phyloP scores from a whole-genome alignment of 164 flowering plant species.

The Sedum album region DNA sequence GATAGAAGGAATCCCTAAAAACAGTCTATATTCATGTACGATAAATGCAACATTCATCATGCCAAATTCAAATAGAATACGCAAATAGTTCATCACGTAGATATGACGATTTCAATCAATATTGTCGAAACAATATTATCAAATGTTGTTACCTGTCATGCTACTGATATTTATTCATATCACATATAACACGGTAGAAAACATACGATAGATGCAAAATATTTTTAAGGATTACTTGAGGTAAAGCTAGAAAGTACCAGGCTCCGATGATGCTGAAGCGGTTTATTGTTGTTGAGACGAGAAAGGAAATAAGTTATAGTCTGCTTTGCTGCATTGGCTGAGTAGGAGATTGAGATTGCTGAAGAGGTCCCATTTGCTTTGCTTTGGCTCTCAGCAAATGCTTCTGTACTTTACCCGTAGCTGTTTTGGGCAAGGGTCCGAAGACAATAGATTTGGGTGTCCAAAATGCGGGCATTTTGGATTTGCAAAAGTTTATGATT shows the following conservation, averaged over 20 bases:
- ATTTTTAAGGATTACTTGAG: no score
- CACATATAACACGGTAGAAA: no score
- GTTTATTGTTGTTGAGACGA: not conserved
- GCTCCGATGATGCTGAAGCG: not conserved
- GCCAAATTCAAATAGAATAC: not conserved
- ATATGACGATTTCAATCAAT: not conserved
- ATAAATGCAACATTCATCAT: not conserved
- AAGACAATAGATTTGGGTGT: constrained; percentile 85
- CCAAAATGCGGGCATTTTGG: constrained; percentile 85
- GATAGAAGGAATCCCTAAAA: not conserved
- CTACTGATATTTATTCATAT: no score
- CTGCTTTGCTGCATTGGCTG: not conserved
- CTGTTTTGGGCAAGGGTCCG: constrained; percentile 85
- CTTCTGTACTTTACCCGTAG: constrained; percentile 94
- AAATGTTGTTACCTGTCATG: no score
- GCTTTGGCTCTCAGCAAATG: constrained; percentile 72
- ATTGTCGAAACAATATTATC: no score
- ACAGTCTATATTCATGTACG: not conserved
- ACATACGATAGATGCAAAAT: no score
- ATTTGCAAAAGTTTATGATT: constrained; percentile 55
- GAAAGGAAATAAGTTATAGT: not conserved
- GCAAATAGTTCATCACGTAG: not conserved
- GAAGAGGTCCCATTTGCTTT: constrained; percentile 65
- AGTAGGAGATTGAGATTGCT: no score
- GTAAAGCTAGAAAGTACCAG: not conserved